Percentiles rank a stretch among this genome's conserved stretches.
Conservation (phyloP, 352 stramenopile species). For the Globisporangium irregulare region DNA sequence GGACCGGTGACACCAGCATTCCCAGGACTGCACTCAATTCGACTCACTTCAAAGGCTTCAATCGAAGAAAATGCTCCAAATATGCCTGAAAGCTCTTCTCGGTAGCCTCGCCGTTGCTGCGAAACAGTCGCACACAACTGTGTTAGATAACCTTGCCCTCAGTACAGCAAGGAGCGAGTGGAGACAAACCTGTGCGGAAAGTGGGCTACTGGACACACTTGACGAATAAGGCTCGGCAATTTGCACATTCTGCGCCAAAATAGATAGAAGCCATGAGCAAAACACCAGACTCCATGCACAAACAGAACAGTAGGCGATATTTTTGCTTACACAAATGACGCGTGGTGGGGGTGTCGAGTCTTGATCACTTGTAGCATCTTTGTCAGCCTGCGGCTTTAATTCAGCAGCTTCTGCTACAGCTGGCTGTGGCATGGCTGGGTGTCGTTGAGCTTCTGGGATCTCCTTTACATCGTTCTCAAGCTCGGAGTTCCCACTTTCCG, state of each 20-base stretch:
- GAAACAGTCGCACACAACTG: neutral
- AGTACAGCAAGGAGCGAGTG: neutral
- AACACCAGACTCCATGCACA: neutral
- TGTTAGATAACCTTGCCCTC: neutral
- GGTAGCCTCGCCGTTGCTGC: conserved; percentile 26
- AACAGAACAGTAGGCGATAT: neutral
- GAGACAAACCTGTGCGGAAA: conserved; percentile 7
- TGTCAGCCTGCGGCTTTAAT: neutral
- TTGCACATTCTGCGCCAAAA: conserved; percentile 24
- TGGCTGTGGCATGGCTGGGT: neutral
- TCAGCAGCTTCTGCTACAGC: neutral
- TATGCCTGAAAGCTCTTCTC: conserved; percentile 50
- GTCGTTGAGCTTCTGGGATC: neutral
- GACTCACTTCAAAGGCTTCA: conserved; percentile 37
- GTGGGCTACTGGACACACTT: neutral
- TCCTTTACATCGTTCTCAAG: neutral
- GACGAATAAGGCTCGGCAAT: conserved; percentile 33
- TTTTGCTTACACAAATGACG: conserved; percentile 4
- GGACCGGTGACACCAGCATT: neutral
- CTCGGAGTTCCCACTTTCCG: neutral
- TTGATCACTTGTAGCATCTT: neutral
- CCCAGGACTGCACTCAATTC: neutral
- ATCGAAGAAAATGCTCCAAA: conserved; percentile 40
- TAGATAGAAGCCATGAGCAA: neutral
- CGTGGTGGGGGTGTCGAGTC: neutral